Percentiles rank a stretch among this genome's conserved stretches.
These are phyloP conservation scores for Sherardia arvensis DNA, from an alignment of 257 asterid genomes.

Conservation along the genomic window DNA sequence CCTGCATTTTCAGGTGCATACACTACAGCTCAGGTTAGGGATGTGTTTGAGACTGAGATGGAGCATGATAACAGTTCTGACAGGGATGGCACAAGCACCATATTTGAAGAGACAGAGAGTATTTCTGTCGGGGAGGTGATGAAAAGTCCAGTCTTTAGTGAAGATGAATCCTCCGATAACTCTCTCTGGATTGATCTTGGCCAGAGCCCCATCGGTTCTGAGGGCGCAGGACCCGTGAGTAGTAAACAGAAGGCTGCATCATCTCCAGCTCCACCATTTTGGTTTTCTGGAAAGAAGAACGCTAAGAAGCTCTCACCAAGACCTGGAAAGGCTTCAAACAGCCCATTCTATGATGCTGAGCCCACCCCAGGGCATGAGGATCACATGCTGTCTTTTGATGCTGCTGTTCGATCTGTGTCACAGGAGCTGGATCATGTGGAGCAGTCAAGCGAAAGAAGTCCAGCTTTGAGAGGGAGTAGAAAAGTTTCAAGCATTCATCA, in stretches of 20 bases:
- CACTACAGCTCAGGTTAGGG: slow-evolving; percentile 96
- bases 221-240: slow-evolving; percentile 43
- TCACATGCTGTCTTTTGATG: slow-evolving; percentile 70
- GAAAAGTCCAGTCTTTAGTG: slow-evolving; percentile 95
- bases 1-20: slow-evolving; percentile 99
- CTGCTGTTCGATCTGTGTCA: slow-evolving; percentile 81
- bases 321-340: slow-evolving; percentile 43
- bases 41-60: slow-evolving; percentile 86
- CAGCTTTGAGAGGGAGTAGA: slow-evolving; percentile 21
- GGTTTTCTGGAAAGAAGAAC: slow-evolving; percentile 70
- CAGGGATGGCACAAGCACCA: slow-evolving; percentile 88
- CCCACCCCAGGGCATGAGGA: slow-evolving; percentile 42
- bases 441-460: slow-evolving; percentile 26
- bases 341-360: slow-evolving; percentile 63
- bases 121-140: slow-evolving; percentile 87
- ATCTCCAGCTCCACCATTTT: slow-evolving; percentile 77
- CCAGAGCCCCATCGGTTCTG: slow-evolving; percentile 81
- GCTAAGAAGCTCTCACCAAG: slow-evolving; percentile 59
- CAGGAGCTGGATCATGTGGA: slow-evolving; percentile 66
- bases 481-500: slow-evolving; percentile 19
- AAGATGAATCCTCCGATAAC: slow-evolving; percentile 92
- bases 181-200: slow-evolving; percentile 98
- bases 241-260: slow-evolving; percentile 46
- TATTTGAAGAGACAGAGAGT: slow-evolving; percentile 89
- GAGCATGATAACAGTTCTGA: slow-evolving; percentile 86